Conservation (phyloP, 257 asterid species). For the Gynochthodes officinalis region DNA sequence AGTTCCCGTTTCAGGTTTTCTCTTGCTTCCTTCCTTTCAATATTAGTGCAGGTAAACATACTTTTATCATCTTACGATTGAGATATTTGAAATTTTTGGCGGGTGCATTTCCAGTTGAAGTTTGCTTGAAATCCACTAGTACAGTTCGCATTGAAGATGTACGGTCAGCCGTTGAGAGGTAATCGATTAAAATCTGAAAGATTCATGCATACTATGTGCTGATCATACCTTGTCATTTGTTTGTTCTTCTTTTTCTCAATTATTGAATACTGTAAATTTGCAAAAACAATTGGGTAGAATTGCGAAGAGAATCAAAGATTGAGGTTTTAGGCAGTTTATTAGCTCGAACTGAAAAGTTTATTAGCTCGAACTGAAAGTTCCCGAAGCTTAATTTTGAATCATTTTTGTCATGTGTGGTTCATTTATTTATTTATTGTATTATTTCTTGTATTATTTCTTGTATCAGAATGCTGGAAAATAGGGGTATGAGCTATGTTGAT, state of each 20-base stretch:
- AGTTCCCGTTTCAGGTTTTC: slow-evolving; percentile 66
- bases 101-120: slow-evolving; percentile 61
- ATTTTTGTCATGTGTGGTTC: background rate
- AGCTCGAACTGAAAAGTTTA: slow-evolving; percentile 1
- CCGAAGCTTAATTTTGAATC: background rate
- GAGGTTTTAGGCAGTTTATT: background rate
- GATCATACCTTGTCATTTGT: too few species aligned
- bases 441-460: slow-evolving; percentile 6
- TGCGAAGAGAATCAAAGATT: background rate
- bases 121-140: slow-evolving; percentile 70
- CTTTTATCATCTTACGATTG: background rate
- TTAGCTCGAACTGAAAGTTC: background rate
- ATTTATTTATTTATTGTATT: slow-evolving; percentile 4
- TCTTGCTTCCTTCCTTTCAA: background rate
- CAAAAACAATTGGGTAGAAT: background rate
- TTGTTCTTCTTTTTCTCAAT: background rate
- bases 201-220: background rate
- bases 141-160: slow-evolving; percentile 72
- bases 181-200: background rate
- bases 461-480: slow-evolving; percentile 84
- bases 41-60: too few species aligned
- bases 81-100: slow-evolving; percentile 7
- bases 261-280: background rate
- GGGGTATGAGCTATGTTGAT: slow-evolving; percentile 89
- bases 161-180: slow-evolving; percentile 73